phyloP scores from a whole-genome alignment of 345 rosid species.

The Bruguiera sexangula region DNA sequence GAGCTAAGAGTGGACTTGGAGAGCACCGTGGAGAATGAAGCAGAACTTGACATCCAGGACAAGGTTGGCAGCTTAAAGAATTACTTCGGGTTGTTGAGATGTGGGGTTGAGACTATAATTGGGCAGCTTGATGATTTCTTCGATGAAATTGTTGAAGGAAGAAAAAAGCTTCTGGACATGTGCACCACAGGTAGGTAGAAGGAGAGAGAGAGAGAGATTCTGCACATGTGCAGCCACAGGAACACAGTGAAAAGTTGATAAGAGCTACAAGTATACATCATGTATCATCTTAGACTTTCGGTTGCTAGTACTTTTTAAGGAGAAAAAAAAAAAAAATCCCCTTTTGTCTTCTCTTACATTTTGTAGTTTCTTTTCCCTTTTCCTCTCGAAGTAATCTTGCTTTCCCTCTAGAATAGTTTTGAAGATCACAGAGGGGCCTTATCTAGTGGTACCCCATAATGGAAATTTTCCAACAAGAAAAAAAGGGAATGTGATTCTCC shows the following conservation, averaged over 20 bases:
- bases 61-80: slow-evolving; percentile 51
- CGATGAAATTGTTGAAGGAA: slow-evolving; percentile 87
- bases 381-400: slow-evolving; percentile 7
- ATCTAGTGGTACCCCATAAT: slow-evolving; percentile 7
- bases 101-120: slow-evolving; percentile 62
- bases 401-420: slow-evolving; percentile 13
- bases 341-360: not conserved
- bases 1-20: slow-evolving; percentile 59
- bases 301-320: not conserved
- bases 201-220: slow-evolving; percentile 5
- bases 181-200: slow-evolving; percentile 35
- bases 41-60: slow-evolving; percentile 39
- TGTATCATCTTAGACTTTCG: not conserved
- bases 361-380: not conserved
- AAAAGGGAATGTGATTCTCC: slow-evolving; percentile 32
- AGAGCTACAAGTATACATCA: too few species aligned
- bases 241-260: too few species aligned
- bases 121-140: slow-evolving; percentile 84
- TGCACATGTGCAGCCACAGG: not conserved
- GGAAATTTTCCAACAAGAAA: slow-evolving; percentile 11
- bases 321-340: not conserved
- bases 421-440: not conserved
- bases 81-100: slow-evolving; percentile 57
- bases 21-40: slow-evolving; percentile 34
- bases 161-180: slow-evolving; percentile 73